Conservation (phyloP, 2,329 filamentous ascomycete species). For the Xenoacremonium recifei region DNA sequence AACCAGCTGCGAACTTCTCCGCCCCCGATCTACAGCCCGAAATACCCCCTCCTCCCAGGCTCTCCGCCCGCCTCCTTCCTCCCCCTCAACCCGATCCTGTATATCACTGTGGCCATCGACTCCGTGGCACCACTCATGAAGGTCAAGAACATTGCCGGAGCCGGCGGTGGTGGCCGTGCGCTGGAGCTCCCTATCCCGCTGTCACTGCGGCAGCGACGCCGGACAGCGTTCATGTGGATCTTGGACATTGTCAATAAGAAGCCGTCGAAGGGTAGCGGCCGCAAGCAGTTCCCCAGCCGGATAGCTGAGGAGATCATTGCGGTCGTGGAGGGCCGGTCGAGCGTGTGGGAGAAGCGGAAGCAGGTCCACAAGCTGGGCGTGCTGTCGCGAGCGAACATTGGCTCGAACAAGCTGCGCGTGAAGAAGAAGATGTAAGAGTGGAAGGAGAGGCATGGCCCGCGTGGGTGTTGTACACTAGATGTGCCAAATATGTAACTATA, state of each 20-base stretch:
- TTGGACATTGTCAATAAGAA: slow-evolving; percentile 79
- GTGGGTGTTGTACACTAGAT: slow-evolving; percentile 26
- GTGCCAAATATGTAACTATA: slow-evolving; percentile 30
- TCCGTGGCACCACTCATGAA: slow-evolving; percentile 86
- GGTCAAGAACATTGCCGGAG: slow-evolving; percentile 71
- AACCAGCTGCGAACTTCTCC: slow-evolving; percentile 81
- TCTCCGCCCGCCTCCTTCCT: slow-evolving; percentile 75
- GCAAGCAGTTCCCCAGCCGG: slow-evolving; percentile 69
- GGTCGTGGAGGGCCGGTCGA: slow-evolving; percentile 82
- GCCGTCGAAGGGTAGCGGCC: slow-evolving; percentile 68
- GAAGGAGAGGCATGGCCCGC: slow-evolving; percentile 10
- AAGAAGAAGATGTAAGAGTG: slow-evolving; percentile 39
- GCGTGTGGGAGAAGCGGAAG: slow-evolving; percentile 79
- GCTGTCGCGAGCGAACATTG: slow-evolving; percentile 71
- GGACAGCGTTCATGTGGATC: slow-evolving; percentile 85
- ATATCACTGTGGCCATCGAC: slow-evolving; percentile 88
- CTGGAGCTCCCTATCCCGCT: slow-evolving; percentile 83
- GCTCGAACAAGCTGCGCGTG: slow-evolving; percentile 34
- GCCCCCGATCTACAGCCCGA: slow-evolving; percentile 71
- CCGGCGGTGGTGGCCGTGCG: slow-evolving; percentile 80
- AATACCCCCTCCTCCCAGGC: slow-evolving; percentile 71
- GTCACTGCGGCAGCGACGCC: slow-evolving; percentile 69
- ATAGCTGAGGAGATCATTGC: slow-evolving; percentile 84
- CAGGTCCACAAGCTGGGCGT: slow-evolving; percentile 80
- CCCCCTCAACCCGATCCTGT: slow-evolving; percentile 84